Conservation (phyloP, 306 rosid genomes). For the Chamaecrista fasciculata region DNA sequence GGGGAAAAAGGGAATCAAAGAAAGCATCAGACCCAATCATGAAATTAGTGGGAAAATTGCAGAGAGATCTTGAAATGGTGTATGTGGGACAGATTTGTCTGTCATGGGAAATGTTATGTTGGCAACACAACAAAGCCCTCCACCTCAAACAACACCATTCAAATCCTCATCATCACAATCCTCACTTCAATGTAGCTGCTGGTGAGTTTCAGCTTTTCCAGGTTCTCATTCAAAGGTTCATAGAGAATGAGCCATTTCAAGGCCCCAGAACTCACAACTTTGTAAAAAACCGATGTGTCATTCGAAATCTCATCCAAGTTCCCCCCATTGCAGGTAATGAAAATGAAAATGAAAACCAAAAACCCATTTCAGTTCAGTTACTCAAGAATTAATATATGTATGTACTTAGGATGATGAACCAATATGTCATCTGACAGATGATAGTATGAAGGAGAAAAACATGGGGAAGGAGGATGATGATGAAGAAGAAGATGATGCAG, state of each 20-base stretch:
- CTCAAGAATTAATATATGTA: too few relatives aligned
- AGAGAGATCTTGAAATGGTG: constrained; percentile 74
- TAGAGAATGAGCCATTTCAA: constrained; percentile 80
- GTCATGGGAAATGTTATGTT: constrained; percentile 89
- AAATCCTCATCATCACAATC: constrained; percentile 34
- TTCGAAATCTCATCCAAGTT: constrained; percentile 71
- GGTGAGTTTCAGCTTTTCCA: constrained; percentile 80
- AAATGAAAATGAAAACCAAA: too few relatives aligned
- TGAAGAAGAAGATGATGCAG: constrained; percentile 42
- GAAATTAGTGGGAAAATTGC: constrained; percentile 55
- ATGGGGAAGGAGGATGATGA: constrained; percentile 35
- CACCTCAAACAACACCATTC: constrained; percentile 55
- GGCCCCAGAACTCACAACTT: constrained; percentile 74
- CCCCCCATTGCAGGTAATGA: constrained; percentile 74
- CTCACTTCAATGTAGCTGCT: constrained; percentile 60
- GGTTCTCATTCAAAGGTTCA: constrained; percentile 70
- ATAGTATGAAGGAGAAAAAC: constrained; percentile 37
- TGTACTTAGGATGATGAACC: too few relatives aligned
- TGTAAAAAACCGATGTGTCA: constrained; percentile 66
- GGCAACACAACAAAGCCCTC: constrained; percentile 74
- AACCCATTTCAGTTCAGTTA: too few relatives aligned
- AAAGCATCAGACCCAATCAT: constrained; percentile 42
- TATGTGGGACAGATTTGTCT: constrained; percentile 95
- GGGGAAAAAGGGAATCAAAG: constrained; percentile 51
- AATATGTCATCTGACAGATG: constrained; percentile 57